phyloP scores from a whole-genome alignment of 371 early-diverging fungal species.

The Mortierella sp. region DNA sequence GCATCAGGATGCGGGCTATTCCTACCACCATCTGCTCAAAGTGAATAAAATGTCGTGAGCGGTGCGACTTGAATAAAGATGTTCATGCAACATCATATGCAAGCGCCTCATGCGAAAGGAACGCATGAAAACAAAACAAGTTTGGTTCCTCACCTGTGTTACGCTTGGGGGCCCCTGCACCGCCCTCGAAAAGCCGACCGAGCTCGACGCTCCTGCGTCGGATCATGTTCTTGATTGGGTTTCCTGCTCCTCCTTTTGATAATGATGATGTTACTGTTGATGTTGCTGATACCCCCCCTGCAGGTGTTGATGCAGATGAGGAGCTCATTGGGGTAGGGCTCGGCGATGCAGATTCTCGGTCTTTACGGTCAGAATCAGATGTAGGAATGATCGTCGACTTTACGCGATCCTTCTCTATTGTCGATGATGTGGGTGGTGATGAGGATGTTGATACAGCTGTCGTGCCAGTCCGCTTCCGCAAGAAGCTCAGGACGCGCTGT shows the following conservation, averaged over 20 bases:
- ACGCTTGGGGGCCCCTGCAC: constrained; percentile 12
- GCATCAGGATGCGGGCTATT: constrained; percentile 10
- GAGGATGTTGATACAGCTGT: no score
- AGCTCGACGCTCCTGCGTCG: constrained; percentile 40
- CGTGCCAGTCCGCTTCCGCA: constrained; percentile 25
- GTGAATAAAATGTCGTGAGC: no score
- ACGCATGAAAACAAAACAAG: neutral
- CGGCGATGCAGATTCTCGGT: constrained; percentile 7
- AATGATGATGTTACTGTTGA: neutral
- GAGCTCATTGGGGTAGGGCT: neutral
- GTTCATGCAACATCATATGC: no score
- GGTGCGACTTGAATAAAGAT: no score
- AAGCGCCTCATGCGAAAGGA: no score
- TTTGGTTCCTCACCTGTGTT: neutral
- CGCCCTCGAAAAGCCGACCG: constrained; percentile 14
- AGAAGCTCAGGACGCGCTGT: constrained; percentile 36
- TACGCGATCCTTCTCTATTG: constrained; percentile 13
- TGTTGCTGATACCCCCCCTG: neutral
- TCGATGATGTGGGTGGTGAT: neutral
- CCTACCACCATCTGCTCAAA: constrained; percentile 9
- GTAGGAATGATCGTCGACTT: constrained; percentile 5
- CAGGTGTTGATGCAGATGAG: neutral
- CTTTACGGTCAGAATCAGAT: neutral
- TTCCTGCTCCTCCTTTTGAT: neutral
- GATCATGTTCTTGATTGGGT: constrained; percentile 24